Evolutionary conservation across 1,284 basidiomycete species (phyloP), one percentile per base, ranked within the genome.

Genomic region (Ustilago nuda): DNA sequence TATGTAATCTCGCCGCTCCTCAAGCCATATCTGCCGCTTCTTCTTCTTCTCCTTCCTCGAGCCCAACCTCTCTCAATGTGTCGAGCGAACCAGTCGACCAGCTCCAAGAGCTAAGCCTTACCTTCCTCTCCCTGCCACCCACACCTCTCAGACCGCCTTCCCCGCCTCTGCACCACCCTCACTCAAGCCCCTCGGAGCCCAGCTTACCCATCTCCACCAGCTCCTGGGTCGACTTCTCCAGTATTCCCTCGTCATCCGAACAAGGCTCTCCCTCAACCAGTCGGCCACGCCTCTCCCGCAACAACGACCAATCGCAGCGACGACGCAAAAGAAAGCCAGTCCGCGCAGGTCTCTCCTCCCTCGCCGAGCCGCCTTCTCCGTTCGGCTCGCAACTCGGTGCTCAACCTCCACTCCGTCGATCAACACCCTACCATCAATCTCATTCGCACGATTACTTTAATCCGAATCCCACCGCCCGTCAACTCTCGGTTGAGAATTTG

Each of bases 361-460:
- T 71, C 3, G 30, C 54, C 4, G 33, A 45, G 0, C 54, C 61
- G 4, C 68, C 68, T 8, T 65, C 39, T 23, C 68, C 68, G 0
- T 71, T 71, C 30, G 68, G 68, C 8, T 41, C 45, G 0, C 68
- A 71, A 5, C 68, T 71, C 6, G 54, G 50, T 8, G 23, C 8
- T 30, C 43, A 2, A n/a, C 27, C 13, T 3, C 52, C n/a, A 27
- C 53, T 17, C 2, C 32, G 2, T 13, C 54, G 61, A 6, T 63
- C 68, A 2, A 58, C 62, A 8, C 58, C 68, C 0, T 61, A 65
- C 36, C 12, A 39, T 30, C 68, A 65, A 43, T 30, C 17, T 1
- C 53, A 46, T 8, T 43, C n/a, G 8, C 19, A 61, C 23, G 33
- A 51, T 11, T 56, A 52, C 37, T 65, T 65, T 55, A 52, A 45